Conservation (phyloP, 371 early-diverging fungal species). For the Circinella umbellata region DNA sequence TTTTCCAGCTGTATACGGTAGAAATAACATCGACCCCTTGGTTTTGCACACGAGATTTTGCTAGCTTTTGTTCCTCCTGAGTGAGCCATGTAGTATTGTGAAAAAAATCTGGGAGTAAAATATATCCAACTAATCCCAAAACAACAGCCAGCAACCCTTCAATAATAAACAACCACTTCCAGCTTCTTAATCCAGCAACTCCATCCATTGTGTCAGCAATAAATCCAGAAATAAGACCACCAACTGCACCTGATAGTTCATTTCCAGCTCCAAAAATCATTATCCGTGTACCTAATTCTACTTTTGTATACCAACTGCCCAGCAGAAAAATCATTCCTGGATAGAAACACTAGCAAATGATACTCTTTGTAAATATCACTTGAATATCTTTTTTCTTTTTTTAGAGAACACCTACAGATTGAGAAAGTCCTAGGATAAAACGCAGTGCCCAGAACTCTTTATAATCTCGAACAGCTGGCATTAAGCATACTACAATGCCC, state of each 20-base stretch:
- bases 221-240: constrained; percentile 43
- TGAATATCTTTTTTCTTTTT: too few species aligned
- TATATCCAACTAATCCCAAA: constrained; percentile 45
- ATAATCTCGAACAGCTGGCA: constrained; percentile 51
- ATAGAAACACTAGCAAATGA: constrained; percentile 56
- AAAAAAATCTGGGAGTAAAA: constrained; percentile 65
- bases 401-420: too few species aligned
- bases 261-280: constrained; percentile 67
- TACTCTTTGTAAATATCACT: too few species aligned
- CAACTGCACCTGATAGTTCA: constrained; percentile 43
- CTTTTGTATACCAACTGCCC: constrained; percentile 79
- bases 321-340: constrained; percentile 78
- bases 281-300: constrained; percentile 76
- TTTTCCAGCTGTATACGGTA: neutral
- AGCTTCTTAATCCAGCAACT: constrained; percentile 51
- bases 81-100: constrained; percentile 53
- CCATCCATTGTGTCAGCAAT: constrained; percentile 44
- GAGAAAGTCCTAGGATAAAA: constrained; percentile 62
- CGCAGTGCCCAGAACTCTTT: constrained; percentile 59
- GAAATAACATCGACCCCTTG: constrained; percentile 31
- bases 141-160: constrained; percentile 58
- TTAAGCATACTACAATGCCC: constrained; percentile 63
- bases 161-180: constrained; percentile 68
- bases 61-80: constrained; percentile 52
- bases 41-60: constrained; percentile 51